Conservation (phyloP, 768 basidiomycete species). For the Lactarius pseudohatsudake region DNA sequence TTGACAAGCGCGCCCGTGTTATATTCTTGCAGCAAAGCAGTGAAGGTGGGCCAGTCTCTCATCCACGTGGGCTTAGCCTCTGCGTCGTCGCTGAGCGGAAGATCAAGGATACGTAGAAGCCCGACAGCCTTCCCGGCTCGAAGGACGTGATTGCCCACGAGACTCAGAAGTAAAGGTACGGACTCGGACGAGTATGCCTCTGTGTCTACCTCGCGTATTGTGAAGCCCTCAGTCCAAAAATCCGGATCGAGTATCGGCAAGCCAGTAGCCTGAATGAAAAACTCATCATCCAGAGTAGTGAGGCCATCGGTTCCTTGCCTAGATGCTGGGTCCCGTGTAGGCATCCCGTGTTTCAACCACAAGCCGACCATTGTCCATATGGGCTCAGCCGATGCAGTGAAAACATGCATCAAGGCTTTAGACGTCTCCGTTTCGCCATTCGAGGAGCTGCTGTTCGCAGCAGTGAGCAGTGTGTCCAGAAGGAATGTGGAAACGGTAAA, state of each 20-base stretch:
- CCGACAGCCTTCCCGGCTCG: conserved; percentile 77
- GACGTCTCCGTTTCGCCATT: conserved; percentile 57
- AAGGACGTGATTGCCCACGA: conserved; percentile 57
- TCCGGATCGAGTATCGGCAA: conserved; percentile 59
- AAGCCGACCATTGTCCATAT: conserved; percentile 69
- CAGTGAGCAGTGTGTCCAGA: conserved; percentile 61
- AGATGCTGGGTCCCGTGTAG: conserved; percentile 35
- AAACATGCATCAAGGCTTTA: conserved; percentile 58
- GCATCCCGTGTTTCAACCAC: conserved; percentile 78
- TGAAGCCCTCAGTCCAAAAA: conserved; percentile 76
- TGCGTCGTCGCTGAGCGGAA: conserved; percentile 15
- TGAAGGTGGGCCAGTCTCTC: conserved; percentile 23
- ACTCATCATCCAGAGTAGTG: conserved; percentile 60
- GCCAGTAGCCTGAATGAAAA: conserved; percentile 76
- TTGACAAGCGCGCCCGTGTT: conserved; percentile 37
- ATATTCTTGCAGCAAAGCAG: conserved; percentile 15
- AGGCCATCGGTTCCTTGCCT: conserved; percentile 16
- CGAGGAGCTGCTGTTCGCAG: conserved; percentile 56
- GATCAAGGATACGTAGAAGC: conserved; percentile 60
- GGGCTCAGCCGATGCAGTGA: conserved; percentile 63
- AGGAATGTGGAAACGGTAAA: conserved; percentile 56
- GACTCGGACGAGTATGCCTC: conserved; percentile 34
- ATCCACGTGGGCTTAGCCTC: conserved; percentile 12
- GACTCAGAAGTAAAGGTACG: conserved; percentile 62
- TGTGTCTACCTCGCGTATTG: conserved; percentile 47